Evolutionary conservation across 1,284 basidiomycete genomes (phyloP), one percentile per base, ranked within the genome.

Genomic region (Mycosarcoma maydis): DNA sequence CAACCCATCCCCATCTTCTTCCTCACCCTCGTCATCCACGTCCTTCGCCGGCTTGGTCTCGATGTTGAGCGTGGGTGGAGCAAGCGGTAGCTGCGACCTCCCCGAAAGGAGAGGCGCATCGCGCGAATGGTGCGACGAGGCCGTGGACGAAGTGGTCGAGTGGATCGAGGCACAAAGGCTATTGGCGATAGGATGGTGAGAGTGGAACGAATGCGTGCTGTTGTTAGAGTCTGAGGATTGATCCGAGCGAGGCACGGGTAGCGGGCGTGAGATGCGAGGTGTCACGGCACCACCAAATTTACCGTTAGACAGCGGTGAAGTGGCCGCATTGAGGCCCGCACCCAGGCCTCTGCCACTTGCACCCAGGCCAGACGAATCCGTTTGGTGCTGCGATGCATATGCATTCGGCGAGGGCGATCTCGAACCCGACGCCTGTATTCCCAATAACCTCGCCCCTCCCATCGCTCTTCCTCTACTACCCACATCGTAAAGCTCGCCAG

Each of bases 401-500:
- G 33, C 30, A 10, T 22, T 45, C 1, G 56, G 49, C 16, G 56
- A 45, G 4, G 43, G 38, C 26, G 43, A 42, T 10, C 49, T 36
- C 5, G 51, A 61, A 7, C 61, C 52, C 1, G 59, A 61, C 7
- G 59, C 52, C 9, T 46, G 43, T 2, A 38, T 46, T 3, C 59
- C 42, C 26, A 60, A 19, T 29, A 60, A 9, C 8, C 43, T 44
- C 4, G 38, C 54, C 6, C 36, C 27, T 29, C 7, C 27, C 7
- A 13, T 13, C 13, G 27, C 13, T 29, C 27, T 33, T 16, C 50
- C 36, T 1, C 46, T 13, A 3, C 26, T 32, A 16, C 22, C 17
- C 4, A 51, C 23, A 33, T 71, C 66, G 38, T 66, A 70, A 27
- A 69, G 22, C 17, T 70, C 55, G 6, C 73, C 73, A 6, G 56